Percentiles rank a stretch among this genome's conserved stretches.
These are phyloP conservation scores for Termitomyces sp. DNA, from an alignment of 768 basidiomycete species.

Conservation along the genomic window DNA sequence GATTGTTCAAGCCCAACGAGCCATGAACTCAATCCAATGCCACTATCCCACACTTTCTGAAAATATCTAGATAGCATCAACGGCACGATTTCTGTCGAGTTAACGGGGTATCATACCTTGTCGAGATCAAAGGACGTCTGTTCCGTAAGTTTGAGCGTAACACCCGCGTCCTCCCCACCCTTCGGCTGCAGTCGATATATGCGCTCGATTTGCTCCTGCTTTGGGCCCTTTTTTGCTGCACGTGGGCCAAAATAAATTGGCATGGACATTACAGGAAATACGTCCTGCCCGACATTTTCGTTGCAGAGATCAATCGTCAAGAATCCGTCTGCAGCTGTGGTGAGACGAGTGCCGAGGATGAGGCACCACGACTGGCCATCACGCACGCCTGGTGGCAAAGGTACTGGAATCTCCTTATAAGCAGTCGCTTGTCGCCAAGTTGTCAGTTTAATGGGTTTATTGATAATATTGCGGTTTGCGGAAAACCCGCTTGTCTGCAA, in stretches of 20 bases:
- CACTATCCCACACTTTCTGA: slow-evolving; percentile 97
- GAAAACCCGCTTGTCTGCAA: slow-evolving; percentile 12
- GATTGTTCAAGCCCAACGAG: slow-evolving; percentile 34
- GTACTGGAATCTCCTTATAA: slow-evolving; percentile 72
- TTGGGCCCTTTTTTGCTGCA: slow-evolving; percentile 26
- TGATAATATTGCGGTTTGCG: slow-evolving; percentile 18
- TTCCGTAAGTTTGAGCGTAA: slow-evolving; percentile 52
- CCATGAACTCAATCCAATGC: slow-evolving; percentile 82
- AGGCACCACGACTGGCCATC: slow-evolving; percentile 64
- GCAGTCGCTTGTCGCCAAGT: slow-evolving; percentile 62
- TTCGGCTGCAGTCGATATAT: slow-evolving; percentile 35
- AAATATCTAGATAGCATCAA: slow-evolving; percentile 23
- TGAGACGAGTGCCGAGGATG: slow-evolving; percentile 39
- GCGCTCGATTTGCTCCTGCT: slow-evolving; percentile 67
- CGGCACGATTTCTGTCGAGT: background rate
- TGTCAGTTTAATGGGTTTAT: slow-evolving; percentile 58
- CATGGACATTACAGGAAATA: slow-evolving; percentile 65
- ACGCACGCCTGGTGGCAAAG: slow-evolving; percentile 46
- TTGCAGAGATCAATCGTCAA: slow-evolving; percentile 37
- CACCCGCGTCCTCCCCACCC: slow-evolving; percentile 13
- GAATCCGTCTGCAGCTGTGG: slow-evolving; percentile 11
- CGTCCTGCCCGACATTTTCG: slow-evolving; percentile 31
- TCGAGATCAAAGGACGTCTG: slow-evolving; percentile 90
- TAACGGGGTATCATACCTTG: slow-evolving; percentile 53
- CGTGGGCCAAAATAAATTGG: slow-evolving; percentile 43